Evolutionary conservation across 1,139 yeast genomes (phyloP).

Genomic region (Scheffersomyces insectosa): DNA sequence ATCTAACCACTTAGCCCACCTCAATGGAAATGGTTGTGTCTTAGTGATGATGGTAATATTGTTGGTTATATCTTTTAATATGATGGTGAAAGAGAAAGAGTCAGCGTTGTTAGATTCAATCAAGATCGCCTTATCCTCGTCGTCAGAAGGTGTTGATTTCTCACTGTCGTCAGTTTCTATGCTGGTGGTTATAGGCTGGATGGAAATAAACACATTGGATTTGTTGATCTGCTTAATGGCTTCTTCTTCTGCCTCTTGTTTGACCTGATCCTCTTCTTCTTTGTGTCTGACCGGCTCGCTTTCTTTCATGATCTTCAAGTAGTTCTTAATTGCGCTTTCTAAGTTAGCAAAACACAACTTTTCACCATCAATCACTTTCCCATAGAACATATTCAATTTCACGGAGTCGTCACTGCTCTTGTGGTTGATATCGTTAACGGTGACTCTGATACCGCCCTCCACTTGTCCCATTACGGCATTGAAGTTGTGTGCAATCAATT

Average conservation of each 20-base stretch:
- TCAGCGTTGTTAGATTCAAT: constrained; percentile 42
- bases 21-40: constrained; percentile 86
- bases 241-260: constrained; percentile 21
- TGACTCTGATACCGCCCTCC: constrained; percentile 77
- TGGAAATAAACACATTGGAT: constrained; percentile 75
- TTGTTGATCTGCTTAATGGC: constrained; percentile 30
- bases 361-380: constrained; percentile 83
- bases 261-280: constrained; percentile 26
- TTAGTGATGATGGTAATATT: constrained; percentile 69
- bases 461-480: constrained; percentile 87
- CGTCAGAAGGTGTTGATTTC: constrained; percentile 21
- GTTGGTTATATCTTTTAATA: constrained; percentile 77
- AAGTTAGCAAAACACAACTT: constrained; percentile 85
- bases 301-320: constrained; percentile 24
- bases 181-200: constrained; percentile 61
- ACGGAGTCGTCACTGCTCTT: constrained; percentile 32
- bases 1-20: constrained; percentile 88
- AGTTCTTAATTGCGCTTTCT: constrained; percentile 65
- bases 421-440: constrained; percentile 54
- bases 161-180: constrained; percentile 18
- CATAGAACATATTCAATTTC: constrained; percentile 70
- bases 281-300: constrained; percentile 20
- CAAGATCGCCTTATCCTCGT: constrained; percentile 38
- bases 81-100: constrained; percentile 62
- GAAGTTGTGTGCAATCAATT: constrained; percentile 66